phyloP scores from a whole-genome alignment of 2,329 filamentous ascomycete genomes.

The Botryotinia calthae region DNA sequence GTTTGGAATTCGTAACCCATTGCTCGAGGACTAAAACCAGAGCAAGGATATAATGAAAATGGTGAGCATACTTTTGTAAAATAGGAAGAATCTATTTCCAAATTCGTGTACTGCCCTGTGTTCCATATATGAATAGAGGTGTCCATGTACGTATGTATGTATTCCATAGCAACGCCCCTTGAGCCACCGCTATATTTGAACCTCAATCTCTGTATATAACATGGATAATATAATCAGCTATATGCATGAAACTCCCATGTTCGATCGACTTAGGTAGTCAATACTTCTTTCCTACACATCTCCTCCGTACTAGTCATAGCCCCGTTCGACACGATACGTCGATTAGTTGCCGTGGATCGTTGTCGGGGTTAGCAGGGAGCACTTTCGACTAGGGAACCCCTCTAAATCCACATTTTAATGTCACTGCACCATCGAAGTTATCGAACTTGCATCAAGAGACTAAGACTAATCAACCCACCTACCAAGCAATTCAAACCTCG shows the following conservation, averaged over 20 bases:
- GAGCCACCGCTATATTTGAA: constrained; percentile 5
- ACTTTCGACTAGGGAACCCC: constrained; percentile 3
- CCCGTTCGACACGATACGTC: constrained; percentile 7
- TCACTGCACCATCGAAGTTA: constrained; percentile 10
- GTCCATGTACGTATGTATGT: not conserved
- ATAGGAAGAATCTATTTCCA: not conserved
- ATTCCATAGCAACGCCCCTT: not conserved
- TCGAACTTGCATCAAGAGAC: not conserved
- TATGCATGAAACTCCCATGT: constrained; percentile 12
- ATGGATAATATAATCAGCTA: not conserved
- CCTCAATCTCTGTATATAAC: not conserved
- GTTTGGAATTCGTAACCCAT: not conserved
- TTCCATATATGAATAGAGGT: not conserved
- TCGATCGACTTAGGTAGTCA: not conserved
- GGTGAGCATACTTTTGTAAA: not conserved
- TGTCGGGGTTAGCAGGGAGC: not conserved
- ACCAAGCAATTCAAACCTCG: constrained; percentile 7
- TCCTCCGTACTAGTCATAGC: constrained; percentile 3
- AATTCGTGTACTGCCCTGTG: not conserved
- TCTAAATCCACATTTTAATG: constrained; percentile 8
- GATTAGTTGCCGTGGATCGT: constrained; percentile 13
- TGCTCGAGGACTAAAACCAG: not conserved
- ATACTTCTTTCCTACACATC: constrained; percentile 6
- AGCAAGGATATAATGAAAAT: not conserved
- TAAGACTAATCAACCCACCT: not conserved